A percentile compares a stretch with the other conserved stretches of the same genome.
Evolutionary conservation across 345 rosid species (phyloP).

Genomic region (Citrus sp.): DNA sequence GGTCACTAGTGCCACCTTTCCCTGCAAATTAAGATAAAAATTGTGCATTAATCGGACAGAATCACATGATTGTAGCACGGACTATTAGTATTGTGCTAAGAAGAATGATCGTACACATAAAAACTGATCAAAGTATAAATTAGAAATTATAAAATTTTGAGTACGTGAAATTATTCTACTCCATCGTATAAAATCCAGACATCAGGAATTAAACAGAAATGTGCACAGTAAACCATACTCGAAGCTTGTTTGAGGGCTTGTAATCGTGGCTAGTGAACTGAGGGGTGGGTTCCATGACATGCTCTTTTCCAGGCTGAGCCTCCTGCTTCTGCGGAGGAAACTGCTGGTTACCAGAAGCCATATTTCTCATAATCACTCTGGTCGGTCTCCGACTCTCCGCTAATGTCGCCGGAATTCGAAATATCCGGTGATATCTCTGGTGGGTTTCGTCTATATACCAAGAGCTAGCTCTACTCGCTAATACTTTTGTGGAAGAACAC

Average conservation of each 20-base stretch:
- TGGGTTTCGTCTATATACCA: slow-evolving; percentile 15
- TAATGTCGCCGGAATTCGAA: slow-evolving; percentile 9
- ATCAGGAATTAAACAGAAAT: no score
- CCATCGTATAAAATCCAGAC: no score
- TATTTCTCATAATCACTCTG: slow-evolving; percentile 19
- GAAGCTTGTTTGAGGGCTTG: slow-evolving; percentile 68
- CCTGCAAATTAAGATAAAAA: slow-evolving; percentile 26
- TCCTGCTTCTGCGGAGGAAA: slow-evolving; percentile 72
- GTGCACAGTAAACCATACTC: slow-evolving; percentile 10
- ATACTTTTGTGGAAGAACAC: background rate
- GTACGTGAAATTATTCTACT: no score
- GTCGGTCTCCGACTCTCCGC: background rate
- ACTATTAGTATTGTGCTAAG: no score
- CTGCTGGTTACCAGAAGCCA: slow-evolving; percentile 46
- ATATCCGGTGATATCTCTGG: background rate
- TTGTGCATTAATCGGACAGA: no score
- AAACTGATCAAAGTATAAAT: no score
- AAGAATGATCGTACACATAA: no score
- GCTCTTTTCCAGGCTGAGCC: slow-evolving; percentile 65
- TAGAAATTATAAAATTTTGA: no score
- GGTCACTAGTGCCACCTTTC: slow-evolving; percentile 70
- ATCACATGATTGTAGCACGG: no score
- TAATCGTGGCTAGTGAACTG: slow-evolving; percentile 41
- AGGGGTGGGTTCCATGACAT: slow-evolving; percentile 63
- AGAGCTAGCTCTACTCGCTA: background rate